These are phyloP conservation scores for Coemansia nantahalensis DNA, from an alignment of 192 early-diverging fungal species.

Conservation along the genomic window DNA sequence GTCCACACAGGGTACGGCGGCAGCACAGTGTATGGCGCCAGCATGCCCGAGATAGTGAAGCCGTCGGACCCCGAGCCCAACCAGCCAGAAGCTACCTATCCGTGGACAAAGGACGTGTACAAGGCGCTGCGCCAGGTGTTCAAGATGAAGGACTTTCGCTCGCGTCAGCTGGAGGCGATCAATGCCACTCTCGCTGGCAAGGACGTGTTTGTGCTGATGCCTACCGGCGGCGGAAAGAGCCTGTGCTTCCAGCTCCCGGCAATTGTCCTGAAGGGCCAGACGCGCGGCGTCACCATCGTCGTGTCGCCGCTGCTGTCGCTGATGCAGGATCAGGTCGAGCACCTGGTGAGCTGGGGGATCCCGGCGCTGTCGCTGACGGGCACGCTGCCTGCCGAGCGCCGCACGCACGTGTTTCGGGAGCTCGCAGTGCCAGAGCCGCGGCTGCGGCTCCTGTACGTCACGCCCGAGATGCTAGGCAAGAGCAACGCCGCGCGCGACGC, in stretches of 20 bases:
- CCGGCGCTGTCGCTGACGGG: slow-evolving; percentile 65
- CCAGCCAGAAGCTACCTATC: slow-evolving; percentile 36
- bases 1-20: too few relatives aligned
- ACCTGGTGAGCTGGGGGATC: slow-evolving; percentile 66
- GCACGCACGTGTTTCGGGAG: slow-evolving; percentile 58
- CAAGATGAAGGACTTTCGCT: slow-evolving; percentile 71
- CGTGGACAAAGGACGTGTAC: slow-evolving; percentile 71
- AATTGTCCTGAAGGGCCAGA: slow-evolving; percentile 59
- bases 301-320: slow-evolving; percentile 94
- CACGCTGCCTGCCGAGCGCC: slow-evolving; percentile 50
- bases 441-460: slow-evolving; percentile 79
- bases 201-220: slow-evolving; percentile 97
- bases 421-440: slow-evolving; percentile 49
- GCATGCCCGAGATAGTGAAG: slow-evolving; percentile 16
- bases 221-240: slow-evolving; percentile 95
- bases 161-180: slow-evolving; percentile 86
- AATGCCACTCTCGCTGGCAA: slow-evolving; percentile 78
- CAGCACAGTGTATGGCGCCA: too few relatives aligned
- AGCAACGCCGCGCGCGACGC: slow-evolving; percentile 58
- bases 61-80: slow-evolving; percentile 43
- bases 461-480: slow-evolving; percentile 80
- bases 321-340: slow-evolving; percentile 90
- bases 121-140: slow-evolving; percentile 69
- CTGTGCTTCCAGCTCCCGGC: slow-evolving; percentile 95
- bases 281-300: slow-evolving; percentile 79